These are phyloP conservation scores for Rhizophagus sp. DNA, from an alignment of 192 early-diverging fungal species.

Conservation along the genomic window DNA sequence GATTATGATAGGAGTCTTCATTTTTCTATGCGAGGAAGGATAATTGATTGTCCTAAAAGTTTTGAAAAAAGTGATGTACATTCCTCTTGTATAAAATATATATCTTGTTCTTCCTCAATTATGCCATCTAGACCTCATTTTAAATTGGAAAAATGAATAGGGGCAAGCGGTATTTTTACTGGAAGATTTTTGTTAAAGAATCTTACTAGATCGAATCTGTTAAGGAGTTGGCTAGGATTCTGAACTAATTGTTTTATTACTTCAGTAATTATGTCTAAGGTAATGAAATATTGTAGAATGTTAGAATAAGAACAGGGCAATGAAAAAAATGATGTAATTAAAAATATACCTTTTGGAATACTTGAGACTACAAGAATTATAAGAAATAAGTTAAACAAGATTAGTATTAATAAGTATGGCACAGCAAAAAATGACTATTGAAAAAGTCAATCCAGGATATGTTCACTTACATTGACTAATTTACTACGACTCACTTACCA, in stretches of 20 bases:
- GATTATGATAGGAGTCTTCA: constrained; percentile 6
- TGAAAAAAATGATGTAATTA: background rate
- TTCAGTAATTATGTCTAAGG: too few species aligned
- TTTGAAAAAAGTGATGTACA: constrained; percentile 16
- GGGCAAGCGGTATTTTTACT: constrained; percentile 23
- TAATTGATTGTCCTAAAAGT: constrained; percentile 6
- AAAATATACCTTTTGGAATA: background rate
- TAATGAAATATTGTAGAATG: too few species aligned
- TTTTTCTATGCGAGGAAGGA: constrained; percentile 15
- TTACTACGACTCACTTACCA: too few species aligned
- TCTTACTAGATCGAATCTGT: background rate
- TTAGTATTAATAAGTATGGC: background rate
- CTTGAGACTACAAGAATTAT: background rate
- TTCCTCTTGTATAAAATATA: constrained; percentile 15
- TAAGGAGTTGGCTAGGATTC: constrained; percentile 11
- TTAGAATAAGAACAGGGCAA: background rate
- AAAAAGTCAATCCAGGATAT: too few species aligned
- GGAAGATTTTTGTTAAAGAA: constrained; percentile 20
- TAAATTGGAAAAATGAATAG: constrained; percentile 8
- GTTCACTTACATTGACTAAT: too few species aligned
- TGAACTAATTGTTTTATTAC: constrained; percentile 5
- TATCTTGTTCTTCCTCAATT: constrained; percentile 24
- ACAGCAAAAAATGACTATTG: too few species aligned
- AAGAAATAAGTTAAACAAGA: background rate
- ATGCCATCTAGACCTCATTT: background rate